Conservation (phyloP, 202 grass and related monocot genomes). For the Cymbopogon flexuosus region DNA sequence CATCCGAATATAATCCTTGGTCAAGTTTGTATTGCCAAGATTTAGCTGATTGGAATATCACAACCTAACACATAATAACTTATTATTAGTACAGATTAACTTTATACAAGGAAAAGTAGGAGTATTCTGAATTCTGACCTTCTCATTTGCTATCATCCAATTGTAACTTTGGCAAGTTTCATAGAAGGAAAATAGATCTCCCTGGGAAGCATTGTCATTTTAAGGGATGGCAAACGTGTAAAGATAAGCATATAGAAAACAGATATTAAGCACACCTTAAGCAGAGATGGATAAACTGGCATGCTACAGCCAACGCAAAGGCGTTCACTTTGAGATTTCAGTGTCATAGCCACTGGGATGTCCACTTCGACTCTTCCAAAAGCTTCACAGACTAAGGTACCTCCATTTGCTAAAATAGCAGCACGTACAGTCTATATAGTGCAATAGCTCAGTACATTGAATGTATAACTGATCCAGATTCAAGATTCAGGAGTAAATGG, state of each 20-base stretch:
- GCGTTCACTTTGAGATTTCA: constrained; percentile 71
- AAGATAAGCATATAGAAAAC: constrained; percentile 11
- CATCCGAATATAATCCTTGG: constrained; percentile 43
- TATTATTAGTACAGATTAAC: constrained; percentile 31
- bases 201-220: constrained; percentile 47
- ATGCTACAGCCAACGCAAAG: constrained; percentile 88
- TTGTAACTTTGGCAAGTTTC: constrained; percentile 86
- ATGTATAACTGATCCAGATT: not conserved
- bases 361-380: constrained; percentile 83
- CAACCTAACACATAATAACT: constrained; percentile 52
- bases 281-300: constrained; percentile 75
- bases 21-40: constrained; percentile 44
- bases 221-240: constrained; percentile 12
- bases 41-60: constrained; percentile 45
- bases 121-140: constrained; percentile 59
- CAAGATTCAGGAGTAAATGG: not conserved
- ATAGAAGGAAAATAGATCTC: constrained; percentile 93
- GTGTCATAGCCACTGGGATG: constrained; percentile 63
- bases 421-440: constrained; percentile 74
- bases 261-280: constrained; percentile 44
- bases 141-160: constrained; percentile 65
- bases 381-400: constrained; percentile 79
- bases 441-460: constrained; percentile 34
- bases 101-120: constrained; percentile 35
- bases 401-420: constrained; percentile 59